Base-by-base conservation (phyloP, 108 stramenopile species). In the Epithemia pelagica region DNA sequence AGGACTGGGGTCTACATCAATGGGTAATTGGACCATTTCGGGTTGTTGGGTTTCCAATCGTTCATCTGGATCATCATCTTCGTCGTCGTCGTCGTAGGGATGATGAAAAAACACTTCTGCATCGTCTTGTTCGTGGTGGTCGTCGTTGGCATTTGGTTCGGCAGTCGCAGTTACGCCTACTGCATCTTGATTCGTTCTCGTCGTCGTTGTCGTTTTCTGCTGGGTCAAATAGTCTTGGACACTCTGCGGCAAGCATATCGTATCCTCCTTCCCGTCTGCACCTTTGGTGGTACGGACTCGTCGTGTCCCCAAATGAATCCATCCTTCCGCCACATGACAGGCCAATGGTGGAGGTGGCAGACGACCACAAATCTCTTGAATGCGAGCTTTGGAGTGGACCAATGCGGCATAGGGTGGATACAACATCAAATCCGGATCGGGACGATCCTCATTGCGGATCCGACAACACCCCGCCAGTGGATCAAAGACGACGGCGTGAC, bases 401-500 rank as follows among this genome's bases (percentile, higher is more conserved):
- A 88, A 66, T 30, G 73, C 66, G n/a, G 76, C 75, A 71, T 90
- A 93, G 15, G 83, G 78, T 32, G 71, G 65, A 64, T 82, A 76
- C 21, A 81, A 72, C 73, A 82, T 75, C 67, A 93, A 67, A 59
- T 74, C 69, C 2, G 32, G n/a, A 26, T 76, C 72, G 1, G 26
- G 52, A 54, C 53, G 28, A 21, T 73, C 70, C 60, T 74, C 76
- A 66, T 80, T 78, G 37, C 37, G 37, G 15, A 46, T 46, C 37
- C 5, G 10, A 46, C 37, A 46, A 10, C 15, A 15, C 23, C 73
- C 79, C 54, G 22, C 62, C 3, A 31, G 21, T 24, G 32, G n/a
- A 37, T 33, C 33, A 70, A 79, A 91, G 0, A 94, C 84, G 28
- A 94, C 75, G 0, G 92, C 96, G 69, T 99, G 97, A 1, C 84